Base-by-base conservation (phyloP, 108 stramenopile genomes). In the Nitzschia putrida region DNA sequence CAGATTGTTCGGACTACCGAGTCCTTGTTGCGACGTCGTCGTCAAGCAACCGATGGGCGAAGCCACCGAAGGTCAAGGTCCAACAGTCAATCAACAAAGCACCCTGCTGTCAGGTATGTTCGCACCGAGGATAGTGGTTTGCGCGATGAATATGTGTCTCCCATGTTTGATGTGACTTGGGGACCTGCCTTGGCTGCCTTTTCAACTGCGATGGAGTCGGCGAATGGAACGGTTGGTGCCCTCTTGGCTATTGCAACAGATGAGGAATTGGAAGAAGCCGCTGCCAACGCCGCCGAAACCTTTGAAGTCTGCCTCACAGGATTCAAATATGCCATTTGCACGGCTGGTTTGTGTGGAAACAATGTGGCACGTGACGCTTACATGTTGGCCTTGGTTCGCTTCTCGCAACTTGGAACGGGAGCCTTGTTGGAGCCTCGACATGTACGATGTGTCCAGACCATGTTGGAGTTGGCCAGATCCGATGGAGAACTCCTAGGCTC, bases 131-230 rank as follows among this genome's bases (percentile, higher is more conserved):
- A 88, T 68, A 86, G 85, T 55, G 89, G 89, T 21, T 67, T 91
- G 38, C 77, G 81, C 53, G 93, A 93, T 65, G 95, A 96, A 67
- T 94, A 87, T 76, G 95, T 97, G 29, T 75, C 83, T 43, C 94
- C 98, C 25, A 98, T 99, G 98, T 97, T 97, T 69, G 96, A 97
- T 44, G 96, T 98, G 21, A 90, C 95, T 8, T 99, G 98, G 98
- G 97, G 95, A 14, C 96, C 98, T 38, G 88, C 95, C 56, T 75
- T 98, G 26, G 96, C 95, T 6, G 96, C 90, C 7, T 97, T 99
- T 64, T 95, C 95, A 9, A 95, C 94, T 43, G 91, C 88, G n/a
- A 86, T 96, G 81, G 93, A 95, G 71, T 87, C 87, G 9, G 86
- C 88, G 14, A 93, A 94, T 73, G 89, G 85, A 8, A 88, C 86